Base-by-base conservation (phyloP, 805 yeast species). In the Ogataea paradorogensis region DNA sequence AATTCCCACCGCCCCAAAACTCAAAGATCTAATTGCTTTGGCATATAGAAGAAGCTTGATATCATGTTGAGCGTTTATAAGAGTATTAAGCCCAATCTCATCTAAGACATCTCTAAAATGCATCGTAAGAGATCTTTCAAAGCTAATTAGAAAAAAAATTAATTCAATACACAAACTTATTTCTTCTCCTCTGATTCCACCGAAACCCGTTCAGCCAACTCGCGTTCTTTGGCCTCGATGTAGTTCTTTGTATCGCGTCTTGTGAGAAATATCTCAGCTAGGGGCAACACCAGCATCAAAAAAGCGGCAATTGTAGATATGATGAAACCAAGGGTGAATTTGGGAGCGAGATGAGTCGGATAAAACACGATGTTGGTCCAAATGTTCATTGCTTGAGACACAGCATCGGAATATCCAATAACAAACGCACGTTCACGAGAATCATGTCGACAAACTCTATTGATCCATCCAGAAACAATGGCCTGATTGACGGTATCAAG, bases 381-480 rank as follows among this genome's bases (percentile, higher is more conserved):
- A 35, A 69, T 63, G 38, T 68, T 69, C 57, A 68, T 65, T 8
- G 71, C 70, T 39, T 69, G 71, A 7, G 73, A 69, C 15, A 56
- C 57, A 2, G 59, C 59, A 42, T 56, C 59, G 1, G 59, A 53
- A 38, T 46, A 56, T 10, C 58, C 85, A 34, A 80, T 61, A 1
- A 78, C 81, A 33, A 80, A 65, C 0, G 85, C 82, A 52, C 85
- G 67, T 51, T 77, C 82, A 61, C 80, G 78, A 18, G 76, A 56
- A 55, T 81, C 86, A 45, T 74, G 68, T 23, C 72, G 68, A 29
- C 65, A 56, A 2, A 58, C 56, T 20, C 66, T 56, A 40, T 65
- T 67, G 31, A 65, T 62, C 65, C 69, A 67, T 7, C 71, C 73
- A 7, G 71, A 68, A 11, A 69, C 62, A 31, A 66, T 56, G 3